Evolutionary conservation across 148 eudicot genomes (phyloP).

Genomic region (Amaranthus hypochondriacus): DNA sequence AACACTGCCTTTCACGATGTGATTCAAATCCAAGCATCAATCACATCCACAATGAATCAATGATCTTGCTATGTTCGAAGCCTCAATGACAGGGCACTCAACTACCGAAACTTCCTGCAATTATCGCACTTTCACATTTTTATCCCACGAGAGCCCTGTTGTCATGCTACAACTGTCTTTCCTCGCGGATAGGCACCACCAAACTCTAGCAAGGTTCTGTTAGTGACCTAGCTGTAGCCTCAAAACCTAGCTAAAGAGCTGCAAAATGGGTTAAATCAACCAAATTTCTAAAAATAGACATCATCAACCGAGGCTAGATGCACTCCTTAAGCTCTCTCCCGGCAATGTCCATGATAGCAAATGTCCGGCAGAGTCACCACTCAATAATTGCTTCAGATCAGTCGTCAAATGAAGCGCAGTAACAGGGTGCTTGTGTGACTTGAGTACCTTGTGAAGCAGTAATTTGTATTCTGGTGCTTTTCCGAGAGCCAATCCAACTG

Average conservation of each 20-base stretch:
- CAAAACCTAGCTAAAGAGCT: constrained; percentile 13
- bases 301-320: constrained; percentile 50
- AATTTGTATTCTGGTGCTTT: constrained; percentile 67
- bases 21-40: constrained; percentile 20
- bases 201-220: constrained; percentile 11
- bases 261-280: constrained; percentile 8
- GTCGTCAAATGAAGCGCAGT: constrained; percentile 73
- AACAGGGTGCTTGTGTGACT: constrained; percentile 78
- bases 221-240: constrained; percentile 15
- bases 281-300: background rate
- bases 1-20: constrained; percentile 14
- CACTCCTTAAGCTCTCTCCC: constrained; percentile 65
- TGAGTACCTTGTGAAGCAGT: constrained; percentile 72
- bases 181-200: constrained; percentile 18
- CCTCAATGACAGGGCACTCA: constrained; percentile 10
- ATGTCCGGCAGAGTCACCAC: constrained; percentile 82
- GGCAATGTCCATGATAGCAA: constrained; percentile 89
- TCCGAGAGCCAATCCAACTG: constrained; percentile 45
- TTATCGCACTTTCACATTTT: constrained; percentile 3
- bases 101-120: background rate
- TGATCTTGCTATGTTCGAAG: constrained; percentile 19
- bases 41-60: constrained; percentile 15
- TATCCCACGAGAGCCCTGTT: constrained; percentile 42
- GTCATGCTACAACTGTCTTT: constrained; percentile 22
- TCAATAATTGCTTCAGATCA: constrained; percentile 81